Percentiles rank a stretch among this genome's conserved stretches.
These are phyloP conservation scores for Erodium maritimum DNA, from an alignment of 345 rosid species.

Conservation along the genomic window DNA sequence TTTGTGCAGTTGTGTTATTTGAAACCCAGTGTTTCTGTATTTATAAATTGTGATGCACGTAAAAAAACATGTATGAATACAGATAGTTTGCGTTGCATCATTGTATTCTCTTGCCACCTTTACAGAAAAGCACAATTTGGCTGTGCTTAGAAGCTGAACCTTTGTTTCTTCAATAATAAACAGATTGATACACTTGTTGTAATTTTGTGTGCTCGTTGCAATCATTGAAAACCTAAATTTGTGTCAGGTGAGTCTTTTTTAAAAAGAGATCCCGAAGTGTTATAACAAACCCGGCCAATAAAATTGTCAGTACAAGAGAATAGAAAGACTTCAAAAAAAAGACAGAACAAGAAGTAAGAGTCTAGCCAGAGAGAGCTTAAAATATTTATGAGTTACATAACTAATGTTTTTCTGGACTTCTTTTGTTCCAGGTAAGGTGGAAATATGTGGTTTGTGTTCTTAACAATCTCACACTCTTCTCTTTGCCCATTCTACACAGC, in stretches of 20 bases:
- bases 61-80: no score
- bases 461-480: neutral
- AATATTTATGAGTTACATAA: no score
- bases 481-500: neutral
- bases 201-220: neutral
- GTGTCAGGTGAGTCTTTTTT: neutral
- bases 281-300: no score
- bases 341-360: no score
- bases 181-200: neutral
- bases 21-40: neutral
- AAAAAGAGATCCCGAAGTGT: no score
- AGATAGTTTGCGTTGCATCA: no score
- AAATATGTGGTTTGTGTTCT: neutral
- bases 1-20: constrained; percentile 17
- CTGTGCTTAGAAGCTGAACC: neutral
- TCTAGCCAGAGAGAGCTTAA: no score
- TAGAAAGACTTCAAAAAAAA: no score
- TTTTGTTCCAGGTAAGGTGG: neutral
- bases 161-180: neutral
- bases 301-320: no score
- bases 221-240: neutral
- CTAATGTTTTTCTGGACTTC: neutral
- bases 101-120: neutral
- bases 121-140: neutral
- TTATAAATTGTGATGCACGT: neutral